phyloP scores from a whole-genome alignment of 495 filamentous ascomycete species.

The Talaromyces wortmannii region DNA sequence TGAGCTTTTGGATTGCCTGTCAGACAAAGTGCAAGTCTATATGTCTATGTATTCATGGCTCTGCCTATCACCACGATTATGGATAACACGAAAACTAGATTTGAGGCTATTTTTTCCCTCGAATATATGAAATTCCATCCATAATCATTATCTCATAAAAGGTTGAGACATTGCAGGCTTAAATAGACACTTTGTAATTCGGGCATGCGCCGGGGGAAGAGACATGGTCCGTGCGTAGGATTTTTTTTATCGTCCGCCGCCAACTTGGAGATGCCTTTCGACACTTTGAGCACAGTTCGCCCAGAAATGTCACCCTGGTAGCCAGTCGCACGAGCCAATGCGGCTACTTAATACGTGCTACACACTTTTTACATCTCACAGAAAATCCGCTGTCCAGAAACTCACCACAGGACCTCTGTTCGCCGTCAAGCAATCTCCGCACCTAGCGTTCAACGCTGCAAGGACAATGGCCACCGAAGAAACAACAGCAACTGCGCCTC shows the following conservation, averaged over 20 bases:
- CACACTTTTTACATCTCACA: neutral
- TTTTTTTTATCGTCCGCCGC: neutral
- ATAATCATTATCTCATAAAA: no score
- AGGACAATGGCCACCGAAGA: neutral
- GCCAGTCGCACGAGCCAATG: neutral
- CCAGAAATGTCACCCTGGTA: no score
- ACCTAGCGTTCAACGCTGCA: neutral
- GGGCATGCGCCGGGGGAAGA: neutral
- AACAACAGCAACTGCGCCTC: neutral
- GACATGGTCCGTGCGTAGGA: constrained; percentile 1
- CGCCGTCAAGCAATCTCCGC: no score
- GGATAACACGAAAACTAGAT: no score
- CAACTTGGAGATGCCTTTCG: neutral
- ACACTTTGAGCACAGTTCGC: neutral
- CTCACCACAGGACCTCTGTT: no score
- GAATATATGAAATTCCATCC: no score
- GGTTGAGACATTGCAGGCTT: neutral
- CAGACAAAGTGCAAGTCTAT: no score
- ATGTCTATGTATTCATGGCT: no score
- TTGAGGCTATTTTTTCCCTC: no score
- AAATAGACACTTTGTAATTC: neutral
- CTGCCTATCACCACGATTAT: no score
- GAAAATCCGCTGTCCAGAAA: no score
- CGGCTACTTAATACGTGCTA: neutral
- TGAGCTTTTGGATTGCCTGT: no score